Evolutionary conservation across 306 rosid species (phyloP), one percentile per base, ranked within the genome.

Genomic region (Medicago arabica): DNA sequence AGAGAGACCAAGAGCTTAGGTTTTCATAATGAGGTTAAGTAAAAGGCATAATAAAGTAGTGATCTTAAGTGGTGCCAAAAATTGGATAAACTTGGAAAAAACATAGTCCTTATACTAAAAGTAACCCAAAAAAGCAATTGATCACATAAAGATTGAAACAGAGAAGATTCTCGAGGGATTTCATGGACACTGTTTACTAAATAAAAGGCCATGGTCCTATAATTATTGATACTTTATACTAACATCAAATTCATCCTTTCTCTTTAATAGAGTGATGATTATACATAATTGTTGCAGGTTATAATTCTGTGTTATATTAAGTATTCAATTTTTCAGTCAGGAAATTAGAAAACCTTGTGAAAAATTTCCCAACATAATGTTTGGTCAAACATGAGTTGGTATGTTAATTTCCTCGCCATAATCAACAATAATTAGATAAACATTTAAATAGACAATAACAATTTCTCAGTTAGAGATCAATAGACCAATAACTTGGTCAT

Each of bases 121-220:
- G 65, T 67, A 34, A 80, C 62, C 43, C 77, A 68, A 80, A 79
- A 80, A 88, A 61, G 77, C 44, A 74, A 47, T 55, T 74, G 82
- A 86, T 76, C 78, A 85, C 86, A 84, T 21, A 71, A 39, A 59
- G 71, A 59, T 58, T 60, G 17, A 64, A 72, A 80, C 71, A 73
- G 13, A 57, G 75, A 71, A 75, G 77, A 82, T 61, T 85, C 77
- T 19, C 40, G 60, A 74, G 80, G 75, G 75, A 71, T 72, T 59
- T 71, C 53, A 9, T 78, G 72, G 36, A 60, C 78, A 55, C 73
- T 76, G 54, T 80, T 80, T 51, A 77, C 11, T 78, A 13, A 40
- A 61, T 4, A 21, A 6, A 68, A 21, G 53, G 74, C 41, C 73
- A 73, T 44, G 46, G 46, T 76, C 55, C 65, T 69, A 34, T 74